These are phyloP conservation scores for Lumnitzera littorea DNA, from an alignment of 345 rosid species.

Conservation along the genomic window DNA sequence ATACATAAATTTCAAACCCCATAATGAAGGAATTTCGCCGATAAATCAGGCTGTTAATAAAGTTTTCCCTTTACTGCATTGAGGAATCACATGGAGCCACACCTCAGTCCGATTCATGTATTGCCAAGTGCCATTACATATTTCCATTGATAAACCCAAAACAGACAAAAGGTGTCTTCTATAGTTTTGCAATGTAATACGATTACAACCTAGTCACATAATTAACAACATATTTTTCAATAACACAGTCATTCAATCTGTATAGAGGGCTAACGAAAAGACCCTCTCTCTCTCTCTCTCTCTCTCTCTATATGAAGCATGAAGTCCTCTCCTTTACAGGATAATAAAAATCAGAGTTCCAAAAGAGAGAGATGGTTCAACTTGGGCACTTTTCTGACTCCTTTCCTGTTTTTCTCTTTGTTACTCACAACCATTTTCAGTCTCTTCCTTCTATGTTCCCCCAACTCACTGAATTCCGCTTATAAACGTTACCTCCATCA, in stretches of 20 bases:
- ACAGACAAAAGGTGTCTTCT: too few species aligned
- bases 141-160: too few species aligned
- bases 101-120: too few species aligned
- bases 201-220: too few species aligned
- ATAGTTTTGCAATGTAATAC: too few species aligned
- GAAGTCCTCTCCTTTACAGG: constrained; percentile 14
- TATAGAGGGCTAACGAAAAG: not conserved
- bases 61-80: too few species aligned
- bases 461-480: constrained; percentile 30
- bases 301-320: constrained; percentile 8
- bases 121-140: too few species aligned
- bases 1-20: too few species aligned
- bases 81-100: too few species aligned
- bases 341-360: constrained; percentile 9
- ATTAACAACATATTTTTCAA: not conserved
- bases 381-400: constrained; percentile 21
- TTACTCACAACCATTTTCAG: constrained; percentile 41
- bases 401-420: constrained; percentile 39
- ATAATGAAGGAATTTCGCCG: too few species aligned
- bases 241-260: not conserved
- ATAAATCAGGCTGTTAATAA: too few species aligned
- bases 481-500: constrained; percentile 18
- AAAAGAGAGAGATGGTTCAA: constrained; percentile 32
- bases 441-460: constrained; percentile 45
- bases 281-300: not conserved